These are phyloP conservation scores for Durotheca rogersii DNA, from an alignment of 495 filamentous ascomycete genomes.

Conservation along the genomic window DNA sequence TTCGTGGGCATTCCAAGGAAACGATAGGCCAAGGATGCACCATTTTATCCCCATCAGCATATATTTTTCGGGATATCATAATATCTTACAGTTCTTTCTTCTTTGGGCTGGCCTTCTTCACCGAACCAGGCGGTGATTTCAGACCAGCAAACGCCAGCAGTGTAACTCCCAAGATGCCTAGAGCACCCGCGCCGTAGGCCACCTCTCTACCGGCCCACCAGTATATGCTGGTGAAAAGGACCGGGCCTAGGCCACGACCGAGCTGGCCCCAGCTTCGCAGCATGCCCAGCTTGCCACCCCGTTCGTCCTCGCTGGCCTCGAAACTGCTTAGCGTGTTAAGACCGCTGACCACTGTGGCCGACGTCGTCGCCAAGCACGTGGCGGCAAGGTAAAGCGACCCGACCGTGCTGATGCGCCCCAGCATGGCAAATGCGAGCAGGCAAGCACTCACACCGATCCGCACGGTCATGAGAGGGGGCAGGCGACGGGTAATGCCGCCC, in stretches of 20 bases:
- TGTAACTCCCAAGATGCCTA: constrained; percentile 73
- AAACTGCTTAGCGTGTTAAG: constrained; percentile 90
- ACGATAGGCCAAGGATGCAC: no score
- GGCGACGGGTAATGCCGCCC: constrained; percentile 75
- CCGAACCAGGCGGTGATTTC: constrained; percentile 49
- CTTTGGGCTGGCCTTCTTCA: constrained; percentile 14
- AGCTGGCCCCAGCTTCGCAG: constrained; percentile 83
- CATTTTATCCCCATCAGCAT: no score
- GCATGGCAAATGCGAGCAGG: constrained; percentile 73
- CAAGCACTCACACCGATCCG: constrained; percentile 77
- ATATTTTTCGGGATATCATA: background rate
- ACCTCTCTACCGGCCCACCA: constrained; percentile 95
- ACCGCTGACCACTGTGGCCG: constrained; percentile 90
- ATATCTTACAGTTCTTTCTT: constrained; percentile 44
- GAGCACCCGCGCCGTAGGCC: constrained; percentile 78
- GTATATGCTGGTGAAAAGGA: constrained; percentile 93
- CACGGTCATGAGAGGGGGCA: constrained; percentile 75
- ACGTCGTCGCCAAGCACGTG: constrained; percentile 80
- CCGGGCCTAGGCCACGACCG: constrained; percentile 79
- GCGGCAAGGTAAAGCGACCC: constrained; percentile 75
- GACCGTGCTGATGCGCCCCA: constrained; percentile 66
- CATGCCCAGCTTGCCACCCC: constrained; percentile 81
- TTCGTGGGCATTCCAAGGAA: no score
- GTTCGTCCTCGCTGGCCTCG: constrained; percentile 75
- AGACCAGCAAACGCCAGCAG: constrained; percentile 69